Base-by-base conservation (phyloP, 495 filamentous ascomycete genomes). In the Penicillium parvum region DNA sequence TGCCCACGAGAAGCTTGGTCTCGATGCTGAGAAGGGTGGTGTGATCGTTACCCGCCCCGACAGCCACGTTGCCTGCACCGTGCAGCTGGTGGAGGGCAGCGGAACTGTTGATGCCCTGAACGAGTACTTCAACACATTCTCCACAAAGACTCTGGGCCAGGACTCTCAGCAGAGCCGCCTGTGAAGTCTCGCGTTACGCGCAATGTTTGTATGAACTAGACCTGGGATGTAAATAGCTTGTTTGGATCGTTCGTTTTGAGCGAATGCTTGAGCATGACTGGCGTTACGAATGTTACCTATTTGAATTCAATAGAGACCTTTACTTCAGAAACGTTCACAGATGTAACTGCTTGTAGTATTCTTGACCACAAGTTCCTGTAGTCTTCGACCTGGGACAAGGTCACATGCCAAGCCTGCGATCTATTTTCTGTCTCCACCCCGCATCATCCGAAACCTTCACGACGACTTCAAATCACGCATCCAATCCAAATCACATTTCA, bases 1-100 rank as follows among this genome's bases (percentile, higher is more conserved):
- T 7, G 88, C 88, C 18, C 89, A 96, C 69, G 81, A 84, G 35
- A 94, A 91, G 75, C 85, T 94, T 73, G 89, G 89, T 0, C 61
- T 95, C 17, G 75, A 86, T 50, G 65, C 82, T 52, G 81, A 84
- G 42, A 76, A 67, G 53, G 89, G 88, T 16, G 87, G 82, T 39
- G 74, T 94, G 5, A 79, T 92, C 10, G 82, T 96, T 27, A 86
- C 90, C 20, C 69, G 89, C 32, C 89, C 89, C 0, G 89, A 96
- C 63, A 86, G 86, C 22, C 90, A 95, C 65, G 81, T 94, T 43
- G 86, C 85, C 9, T 79, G 85, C 41, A 83, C 86, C 14, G 77
- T 85, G 3, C 71, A 73, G 50, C 62, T 95, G 25, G 78, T 77
- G 9, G 84, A 90, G 64, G 89, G 88, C 3, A 77, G 66, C 46